These are phyloP conservation scores for Lasiosphaeria hispida DNA, from an alignment of 495 filamentous ascomycete species.

Conservation along the genomic window DNA sequence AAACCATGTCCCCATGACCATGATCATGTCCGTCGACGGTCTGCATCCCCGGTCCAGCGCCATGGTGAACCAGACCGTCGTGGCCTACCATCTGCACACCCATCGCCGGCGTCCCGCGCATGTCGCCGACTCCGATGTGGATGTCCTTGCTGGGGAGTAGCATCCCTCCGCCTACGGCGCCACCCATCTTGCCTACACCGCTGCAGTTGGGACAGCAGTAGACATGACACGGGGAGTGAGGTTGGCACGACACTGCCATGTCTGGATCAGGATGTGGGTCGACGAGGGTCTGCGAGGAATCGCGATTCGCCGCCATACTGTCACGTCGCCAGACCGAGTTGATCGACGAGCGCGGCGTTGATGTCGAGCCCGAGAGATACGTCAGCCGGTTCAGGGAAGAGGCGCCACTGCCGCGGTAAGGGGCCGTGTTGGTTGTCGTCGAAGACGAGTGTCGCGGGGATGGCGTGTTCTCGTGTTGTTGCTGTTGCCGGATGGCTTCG, in stretches of 20 bases:
- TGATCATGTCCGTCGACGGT: no score
- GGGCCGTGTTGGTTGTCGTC: slow-evolving; percentile 7
- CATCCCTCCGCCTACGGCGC: no score
- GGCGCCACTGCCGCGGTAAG: background rate
- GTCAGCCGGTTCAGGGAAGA: no score
- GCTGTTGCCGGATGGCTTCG: no score
- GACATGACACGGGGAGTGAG: slow-evolving; percentile 21
- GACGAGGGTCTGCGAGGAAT: slow-evolving; percentile 32
- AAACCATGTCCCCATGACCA: no score
- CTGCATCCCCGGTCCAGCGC: no score
- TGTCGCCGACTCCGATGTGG: background rate
- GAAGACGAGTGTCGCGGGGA: no score
- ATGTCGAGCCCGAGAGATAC: background rate
- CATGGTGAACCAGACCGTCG: no score
- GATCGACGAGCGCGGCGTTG: slow-evolving; percentile 26
- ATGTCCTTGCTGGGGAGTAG: background rate
- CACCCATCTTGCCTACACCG: slow-evolving; percentile 4
- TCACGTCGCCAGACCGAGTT: slow-evolving; percentile 24
- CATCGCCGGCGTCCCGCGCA: background rate
- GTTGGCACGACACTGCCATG: no score
- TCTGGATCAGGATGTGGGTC: slow-evolving; percentile 20
- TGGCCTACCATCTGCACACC: background rate
- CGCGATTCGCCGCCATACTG: slow-evolving; percentile 29
- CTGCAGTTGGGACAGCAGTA: slow-evolving; percentile 30
- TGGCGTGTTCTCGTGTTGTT: no score